phyloP scores from a whole-genome alignment of 78 protist genomes.

The Chrysochromulina tobinii region DNA sequence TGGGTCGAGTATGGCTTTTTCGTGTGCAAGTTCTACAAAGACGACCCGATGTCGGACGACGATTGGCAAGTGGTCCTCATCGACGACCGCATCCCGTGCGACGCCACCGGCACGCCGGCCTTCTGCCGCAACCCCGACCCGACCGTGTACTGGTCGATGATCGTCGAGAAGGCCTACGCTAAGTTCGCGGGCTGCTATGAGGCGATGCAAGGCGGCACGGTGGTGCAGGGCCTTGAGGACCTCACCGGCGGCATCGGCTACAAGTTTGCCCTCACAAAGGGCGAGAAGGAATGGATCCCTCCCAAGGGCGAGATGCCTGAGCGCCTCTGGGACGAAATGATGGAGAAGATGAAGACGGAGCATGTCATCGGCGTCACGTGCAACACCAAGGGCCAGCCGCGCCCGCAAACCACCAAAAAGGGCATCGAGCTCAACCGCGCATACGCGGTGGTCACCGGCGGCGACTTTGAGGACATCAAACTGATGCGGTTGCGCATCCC shows the following conservation, averaged over 20 bases:
- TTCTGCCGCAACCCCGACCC: neutral
- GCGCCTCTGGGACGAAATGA: neutral
- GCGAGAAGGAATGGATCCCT: neutral
- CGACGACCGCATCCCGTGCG: slow-evolving; percentile 1
- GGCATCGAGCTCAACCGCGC: neutral
- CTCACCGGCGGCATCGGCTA: slow-evolving; percentile 7
- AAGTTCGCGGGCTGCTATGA: neutral
- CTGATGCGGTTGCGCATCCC: slow-evolving; percentile 17
- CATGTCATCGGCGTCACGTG: neutral
- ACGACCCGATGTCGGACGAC: slow-evolving; percentile 19
- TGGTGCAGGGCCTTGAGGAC: neutral
- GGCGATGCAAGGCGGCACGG: slow-evolving; percentile 24
- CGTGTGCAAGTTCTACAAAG: neutral
- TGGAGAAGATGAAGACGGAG: neutral
- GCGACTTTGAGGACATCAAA: neutral
- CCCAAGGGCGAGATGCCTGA: neutral
- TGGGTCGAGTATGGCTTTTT: neutral
- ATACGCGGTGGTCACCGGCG: neutral
- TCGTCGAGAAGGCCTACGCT: neutral
- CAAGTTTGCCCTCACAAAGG: neutral
- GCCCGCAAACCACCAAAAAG: neutral
- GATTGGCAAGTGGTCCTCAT: slow-evolving; percentile 1
- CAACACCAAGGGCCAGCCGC: neutral
- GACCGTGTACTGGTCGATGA: neutral
- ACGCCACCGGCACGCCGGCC: neutral